These are phyloP conservation scores for Filobasidium floriforme DNA, from an alignment of 768 basidiomycete species.

Conservation along the genomic window DNA sequence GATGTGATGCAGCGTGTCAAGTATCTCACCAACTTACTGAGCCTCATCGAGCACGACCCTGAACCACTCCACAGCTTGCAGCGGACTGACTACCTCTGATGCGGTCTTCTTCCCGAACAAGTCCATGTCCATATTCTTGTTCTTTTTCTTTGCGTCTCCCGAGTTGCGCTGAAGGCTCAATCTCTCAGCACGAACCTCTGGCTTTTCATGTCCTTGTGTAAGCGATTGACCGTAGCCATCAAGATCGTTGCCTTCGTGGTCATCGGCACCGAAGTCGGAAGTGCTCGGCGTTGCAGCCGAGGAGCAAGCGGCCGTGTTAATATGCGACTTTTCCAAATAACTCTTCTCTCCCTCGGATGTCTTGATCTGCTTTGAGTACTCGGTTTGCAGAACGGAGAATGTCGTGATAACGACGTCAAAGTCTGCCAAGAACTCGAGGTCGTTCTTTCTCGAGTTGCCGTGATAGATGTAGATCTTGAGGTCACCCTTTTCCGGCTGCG, in stretches of 20 bases:
- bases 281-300: conserved; percentile 9
- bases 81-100: conserved; percentile 59
- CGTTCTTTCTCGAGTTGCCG: conserved; percentile 75
- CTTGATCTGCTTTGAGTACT: conserved; percentile 80
- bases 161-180: conserved; percentile 40
- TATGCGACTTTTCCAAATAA: not conserved
- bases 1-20: not conserved
- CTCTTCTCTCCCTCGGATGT: conserved; percentile 49
- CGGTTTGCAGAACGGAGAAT: conserved; percentile 88
- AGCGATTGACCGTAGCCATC: conserved; percentile 63
- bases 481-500: conserved; percentile 28
- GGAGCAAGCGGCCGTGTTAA: not conserved
- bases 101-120: conserved; percentile 48
- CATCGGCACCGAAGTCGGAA: conserved; percentile 42
- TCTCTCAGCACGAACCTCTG: conserved; percentile 43
- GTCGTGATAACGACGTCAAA: conserved; percentile 98
- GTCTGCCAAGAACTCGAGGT: conserved; percentile 77
- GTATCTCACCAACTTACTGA: conserved; percentile 58
- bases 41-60: conserved; percentile 88
- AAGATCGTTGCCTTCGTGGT: conserved; percentile 61
- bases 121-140: conserved; percentile 60
- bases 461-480: conserved; percentile 81
- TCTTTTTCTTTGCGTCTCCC: conserved; percentile 59
- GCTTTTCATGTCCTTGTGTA: conserved; percentile 17
- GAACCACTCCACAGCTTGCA: conserved; percentile 96